Percentiles rank a stretch among this genome's conserved stretches.
phyloP scores from a whole-genome alignment of 2,329 filamentous ascomycete species.

The Aciculosporium take region DNA sequence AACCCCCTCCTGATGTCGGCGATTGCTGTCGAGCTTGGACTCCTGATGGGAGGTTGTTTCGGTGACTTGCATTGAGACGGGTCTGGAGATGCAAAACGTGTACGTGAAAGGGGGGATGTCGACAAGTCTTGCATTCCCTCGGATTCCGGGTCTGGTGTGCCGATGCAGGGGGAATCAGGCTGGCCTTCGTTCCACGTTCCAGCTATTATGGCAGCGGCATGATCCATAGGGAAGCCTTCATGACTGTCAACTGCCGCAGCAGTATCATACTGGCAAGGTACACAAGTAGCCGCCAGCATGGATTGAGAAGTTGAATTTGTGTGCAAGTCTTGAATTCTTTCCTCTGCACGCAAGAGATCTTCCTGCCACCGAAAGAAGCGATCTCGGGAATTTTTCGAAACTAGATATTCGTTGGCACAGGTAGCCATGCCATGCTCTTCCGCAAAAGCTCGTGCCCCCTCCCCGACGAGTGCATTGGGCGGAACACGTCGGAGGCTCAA shows the following conservation, averaged over 20 bases:
- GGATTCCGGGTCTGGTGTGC: slow-evolving; percentile 14
- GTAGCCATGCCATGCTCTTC: slow-evolving; percentile 60
- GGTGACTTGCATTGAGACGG: not conserved
- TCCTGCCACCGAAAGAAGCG: slow-evolving; percentile 67
- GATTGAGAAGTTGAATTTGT: slow-evolving; percentile 7
- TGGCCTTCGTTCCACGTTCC: slow-evolving; percentile 51
- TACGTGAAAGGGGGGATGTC: slow-evolving; percentile 3
- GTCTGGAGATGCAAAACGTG: not conserved
- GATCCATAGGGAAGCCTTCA: slow-evolving; percentile 25
- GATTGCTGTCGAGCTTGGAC: not conserved
- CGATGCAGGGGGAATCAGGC: slow-evolving; percentile 37
- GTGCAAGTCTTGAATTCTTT: slow-evolving; percentile 20
- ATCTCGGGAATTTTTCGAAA: slow-evolving; percentile 67
- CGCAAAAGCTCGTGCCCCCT: slow-evolving; percentile 79
- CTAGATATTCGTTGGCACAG: slow-evolving; percentile 58
- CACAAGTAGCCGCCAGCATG: slow-evolving; percentile 9
- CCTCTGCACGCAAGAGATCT: slow-evolving; percentile 53
- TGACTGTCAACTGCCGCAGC: slow-evolving; percentile 14
- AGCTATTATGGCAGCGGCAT: slow-evolving; percentile 38
- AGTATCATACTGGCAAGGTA: slow-evolving; percentile 21
- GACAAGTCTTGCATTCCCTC: slow-evolving; percentile 8
- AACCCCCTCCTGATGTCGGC: not conserved
- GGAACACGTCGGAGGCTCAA: slow-evolving; percentile 81
- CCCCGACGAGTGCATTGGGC: slow-evolving; percentile 77
- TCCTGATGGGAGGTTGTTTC: not conserved